phyloP scores from a whole-genome alignment of 768 basidiomycete species.

The Amanita exitialis region DNA sequence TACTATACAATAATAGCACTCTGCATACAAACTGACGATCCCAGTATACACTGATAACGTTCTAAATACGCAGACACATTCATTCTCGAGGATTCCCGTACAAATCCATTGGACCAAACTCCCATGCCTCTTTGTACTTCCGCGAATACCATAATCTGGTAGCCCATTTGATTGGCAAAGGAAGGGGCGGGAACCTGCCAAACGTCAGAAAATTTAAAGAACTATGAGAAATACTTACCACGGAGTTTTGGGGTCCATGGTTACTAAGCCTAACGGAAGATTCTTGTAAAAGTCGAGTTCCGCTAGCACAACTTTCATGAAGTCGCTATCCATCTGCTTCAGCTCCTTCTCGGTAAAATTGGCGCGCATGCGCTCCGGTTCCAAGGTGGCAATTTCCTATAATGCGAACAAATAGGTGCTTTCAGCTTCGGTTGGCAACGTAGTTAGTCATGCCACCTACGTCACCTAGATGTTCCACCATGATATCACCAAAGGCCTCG shows the following conservation, averaged over 20 bases:
- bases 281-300: conserved; percentile 14
- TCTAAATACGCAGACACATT: conserved; percentile 15
- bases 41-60: neutral
- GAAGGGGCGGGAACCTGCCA: conserved; percentile 19
- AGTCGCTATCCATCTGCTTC: conserved; percentile 12
- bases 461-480: conserved; percentile 18
- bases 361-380: conserved; percentile 15
- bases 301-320: conserved; percentile 13
- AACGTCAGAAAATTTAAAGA: neutral
- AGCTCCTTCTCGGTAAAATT: conserved; percentile 16
- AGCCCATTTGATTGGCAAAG: conserved; percentile 14
- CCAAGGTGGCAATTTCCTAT: conserved; percentile 19
- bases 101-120: conserved; percentile 20
- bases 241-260: conserved; percentile 14
- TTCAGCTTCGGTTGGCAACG: neutral
- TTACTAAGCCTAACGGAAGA: conserved; percentile 15
- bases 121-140: conserved; percentile 19
- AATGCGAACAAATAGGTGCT: neutral
- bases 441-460: conserved; percentile 8
- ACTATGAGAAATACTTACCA: conserved; percentile 9
- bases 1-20: neutral
- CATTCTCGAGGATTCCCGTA: conserved; percentile 11
- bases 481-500: conserved; percentile 16
- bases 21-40: neutral
- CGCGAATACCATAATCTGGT: conserved; percentile 16